Conservation (phyloP, 768 basidiomycete genomes). For the Multifurca ochricompacta region DNA sequence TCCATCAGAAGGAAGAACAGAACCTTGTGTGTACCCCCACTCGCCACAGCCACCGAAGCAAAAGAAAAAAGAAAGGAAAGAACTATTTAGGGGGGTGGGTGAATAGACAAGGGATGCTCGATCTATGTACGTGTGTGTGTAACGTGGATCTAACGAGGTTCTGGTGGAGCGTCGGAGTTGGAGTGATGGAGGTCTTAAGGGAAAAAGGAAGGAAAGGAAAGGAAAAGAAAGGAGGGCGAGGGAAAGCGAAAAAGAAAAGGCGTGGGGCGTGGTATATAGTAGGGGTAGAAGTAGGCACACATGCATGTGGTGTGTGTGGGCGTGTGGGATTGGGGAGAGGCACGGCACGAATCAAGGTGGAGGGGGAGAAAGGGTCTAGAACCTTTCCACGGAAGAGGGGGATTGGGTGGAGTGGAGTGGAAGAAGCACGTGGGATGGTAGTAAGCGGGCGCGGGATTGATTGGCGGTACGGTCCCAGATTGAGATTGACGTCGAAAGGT, state of each 20-base stretch:
- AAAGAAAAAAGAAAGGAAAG: too few relatives aligned
- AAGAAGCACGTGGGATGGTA: conserved; percentile 4
- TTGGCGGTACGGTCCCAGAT: conserved; percentile 3
- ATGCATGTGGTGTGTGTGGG: too few relatives aligned
- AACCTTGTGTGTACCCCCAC: too few relatives aligned
- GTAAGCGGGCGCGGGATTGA: conserved; percentile 5
- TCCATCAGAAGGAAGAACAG: conserved; percentile 21
- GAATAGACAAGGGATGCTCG: too few relatives aligned
- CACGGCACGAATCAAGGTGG: too few relatives aligned
- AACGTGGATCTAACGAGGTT: neutral
- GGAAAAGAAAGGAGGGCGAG: neutral
- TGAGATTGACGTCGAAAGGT: conserved; percentile 1
- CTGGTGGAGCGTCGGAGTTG: conserved; percentile 1
- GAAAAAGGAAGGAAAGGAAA: neutral
- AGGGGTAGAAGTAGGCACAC: too few relatives aligned
- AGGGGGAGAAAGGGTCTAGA: conserved; percentile 3
- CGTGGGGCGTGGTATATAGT: too few relatives aligned
- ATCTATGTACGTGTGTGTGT: too few relatives aligned
- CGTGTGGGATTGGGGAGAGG: too few relatives aligned
- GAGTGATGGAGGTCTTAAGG: neutral
- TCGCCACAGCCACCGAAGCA: neutral
- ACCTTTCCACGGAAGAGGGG: conserved; percentile 6
- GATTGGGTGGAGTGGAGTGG: conserved; percentile 18
- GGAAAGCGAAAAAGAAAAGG: neutral
- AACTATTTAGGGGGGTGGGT: too few relatives aligned